These are phyloP conservation scores for Cladosporium sp. DNA, from an alignment of 2,329 filamentous ascomycete species.

Conservation along the genomic window DNA sequence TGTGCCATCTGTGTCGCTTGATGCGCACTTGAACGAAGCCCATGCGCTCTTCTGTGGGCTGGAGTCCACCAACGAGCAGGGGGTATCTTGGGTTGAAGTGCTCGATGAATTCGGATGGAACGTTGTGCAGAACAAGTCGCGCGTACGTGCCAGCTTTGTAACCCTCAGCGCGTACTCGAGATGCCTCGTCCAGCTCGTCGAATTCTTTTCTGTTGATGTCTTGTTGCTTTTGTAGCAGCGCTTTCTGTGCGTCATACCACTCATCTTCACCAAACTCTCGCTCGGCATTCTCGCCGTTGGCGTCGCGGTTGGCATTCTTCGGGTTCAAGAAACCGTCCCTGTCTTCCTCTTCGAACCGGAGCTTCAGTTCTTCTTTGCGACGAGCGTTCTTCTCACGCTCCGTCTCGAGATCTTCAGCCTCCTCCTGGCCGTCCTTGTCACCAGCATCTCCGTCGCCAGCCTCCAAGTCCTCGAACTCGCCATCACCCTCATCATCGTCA, in stretches of 20 bases:
- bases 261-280: conserved; percentile 93
- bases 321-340: conserved; percentile 93
- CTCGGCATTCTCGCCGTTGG: conserved; percentile 63
- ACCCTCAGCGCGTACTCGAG: conserved; percentile 82
- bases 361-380: conserved; percentile 89
- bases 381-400: conserved; percentile 89
- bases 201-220: conserved; percentile 97
- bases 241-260: conserved; percentile 98
- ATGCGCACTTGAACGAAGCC: conserved; percentile 94
- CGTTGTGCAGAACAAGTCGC: conserved; percentile 82
- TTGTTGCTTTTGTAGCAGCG: conserved; percentile 88
- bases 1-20: conserved; percentile 98
- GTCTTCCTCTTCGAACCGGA: conserved; percentile 96
- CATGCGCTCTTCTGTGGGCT: conserved; percentile 90
- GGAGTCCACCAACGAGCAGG: conserved; percentile 86
- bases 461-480: conserved; percentile 83
- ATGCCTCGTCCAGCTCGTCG: conserved; percentile 78
- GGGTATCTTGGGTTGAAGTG: conserved; percentile 81
- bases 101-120: conserved; percentile 85
- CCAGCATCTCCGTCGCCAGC: conserved; percentile 60
- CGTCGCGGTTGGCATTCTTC: conserved; percentile 72
- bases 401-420: conserved; percentile 66
- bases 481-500: conserved; percentile 70
- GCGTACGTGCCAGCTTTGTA: conserved; percentile 91
- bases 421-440: conserved; percentile 43